These are phyloP conservation scores for Solanum hybrid DNA, from an alignment of 305 asterid species.

Conservation along the genomic window DNA sequence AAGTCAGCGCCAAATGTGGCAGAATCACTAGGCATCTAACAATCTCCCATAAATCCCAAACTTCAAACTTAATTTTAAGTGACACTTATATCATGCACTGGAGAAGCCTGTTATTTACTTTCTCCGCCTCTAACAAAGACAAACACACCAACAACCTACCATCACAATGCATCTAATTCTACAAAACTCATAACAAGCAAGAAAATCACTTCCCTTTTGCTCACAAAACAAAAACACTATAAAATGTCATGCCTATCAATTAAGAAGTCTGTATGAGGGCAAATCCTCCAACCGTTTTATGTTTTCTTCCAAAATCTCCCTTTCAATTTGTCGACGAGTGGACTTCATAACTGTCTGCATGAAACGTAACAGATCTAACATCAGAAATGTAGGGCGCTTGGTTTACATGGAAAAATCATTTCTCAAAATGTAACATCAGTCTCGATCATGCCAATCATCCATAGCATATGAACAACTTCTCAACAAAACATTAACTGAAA, in stretches of 20 bases:
- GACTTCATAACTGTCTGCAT: constrained; percentile 92
- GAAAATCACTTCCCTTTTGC: background rate
- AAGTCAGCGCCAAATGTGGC: background rate
- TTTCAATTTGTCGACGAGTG: constrained; percentile 90
- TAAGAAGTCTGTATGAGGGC: constrained; percentile 77
- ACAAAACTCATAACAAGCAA: background rate
- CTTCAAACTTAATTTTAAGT: background rate
- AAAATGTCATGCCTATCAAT: constrained; percentile 11
- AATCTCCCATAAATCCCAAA: background rate
- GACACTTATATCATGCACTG: background rate
- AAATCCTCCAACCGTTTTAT: constrained; percentile 66
- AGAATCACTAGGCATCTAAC: background rate
- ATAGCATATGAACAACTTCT: background rate
- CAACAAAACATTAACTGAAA: background rate
- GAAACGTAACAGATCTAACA: background rate
- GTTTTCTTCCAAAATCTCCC: constrained; percentile 80
- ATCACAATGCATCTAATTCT: background rate
- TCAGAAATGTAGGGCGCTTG: background rate
- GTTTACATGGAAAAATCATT: background rate
- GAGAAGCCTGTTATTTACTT: background rate
- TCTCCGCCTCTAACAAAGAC: background rate
- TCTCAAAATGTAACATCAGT: background rate
- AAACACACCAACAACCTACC: background rate
- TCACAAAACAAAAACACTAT: background rate
- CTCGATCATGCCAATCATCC: background rate